Evolutionary conservation across 2,329 filamentous ascomycete genomes (phyloP).

Genomic region (Trichoderma polysporum): DNA sequence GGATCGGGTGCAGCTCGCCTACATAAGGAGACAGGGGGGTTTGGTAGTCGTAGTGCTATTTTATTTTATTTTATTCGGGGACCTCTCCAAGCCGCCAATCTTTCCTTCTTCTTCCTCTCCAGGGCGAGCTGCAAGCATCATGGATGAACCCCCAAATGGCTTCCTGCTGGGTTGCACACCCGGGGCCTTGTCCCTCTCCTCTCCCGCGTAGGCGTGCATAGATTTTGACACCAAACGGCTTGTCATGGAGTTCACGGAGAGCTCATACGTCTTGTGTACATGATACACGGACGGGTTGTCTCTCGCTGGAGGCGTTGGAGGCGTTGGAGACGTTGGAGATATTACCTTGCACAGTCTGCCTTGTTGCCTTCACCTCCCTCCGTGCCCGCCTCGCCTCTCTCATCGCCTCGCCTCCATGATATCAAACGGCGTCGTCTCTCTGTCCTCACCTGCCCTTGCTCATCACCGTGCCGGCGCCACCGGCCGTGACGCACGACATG

Average conservation of each 20-base stretch:
- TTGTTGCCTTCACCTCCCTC: not conserved
- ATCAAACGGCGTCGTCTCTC: constrained; percentile 5
- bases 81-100: not conserved
- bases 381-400: not conserved
- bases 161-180: not conserved
- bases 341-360: not conserved
- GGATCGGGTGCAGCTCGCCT: constrained; percentile 14
- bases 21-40: not conserved
- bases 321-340: too few species aligned
- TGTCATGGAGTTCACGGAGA: too few species aligned
- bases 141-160: not conserved
- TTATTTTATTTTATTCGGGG: constrained; percentile 8
- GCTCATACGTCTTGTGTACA: too few species aligned
- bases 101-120: not conserved
- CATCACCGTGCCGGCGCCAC: constrained; percentile 11
- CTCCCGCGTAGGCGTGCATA: not conserved
- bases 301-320: too few species aligned
- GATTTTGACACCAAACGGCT: too few species aligned
- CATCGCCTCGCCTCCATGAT: too few species aligned
- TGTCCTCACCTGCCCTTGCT: constrained; percentile 1
- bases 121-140: not conserved
- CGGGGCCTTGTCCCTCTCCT: not conserved
- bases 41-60: constrained; percentile 1
- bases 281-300: too few species aligned
- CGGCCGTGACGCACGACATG: constrained; percentile 17